Evolutionary conservation across 2,329 filamentous ascomycete genomes (phyloP).

Genomic region (Verticillium alfalfae): DNA sequence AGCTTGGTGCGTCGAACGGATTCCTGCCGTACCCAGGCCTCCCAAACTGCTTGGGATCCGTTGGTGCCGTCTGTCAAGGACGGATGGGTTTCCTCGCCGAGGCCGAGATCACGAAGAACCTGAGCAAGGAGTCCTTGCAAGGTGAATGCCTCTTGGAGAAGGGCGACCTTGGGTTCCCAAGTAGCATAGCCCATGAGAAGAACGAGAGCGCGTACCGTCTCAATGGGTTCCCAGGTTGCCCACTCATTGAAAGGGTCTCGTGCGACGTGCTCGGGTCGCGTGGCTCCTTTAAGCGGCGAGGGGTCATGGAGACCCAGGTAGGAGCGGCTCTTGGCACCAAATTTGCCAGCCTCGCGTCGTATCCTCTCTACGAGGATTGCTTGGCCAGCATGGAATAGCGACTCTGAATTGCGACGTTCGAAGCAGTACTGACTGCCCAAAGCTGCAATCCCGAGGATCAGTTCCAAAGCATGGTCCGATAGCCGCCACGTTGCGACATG

Average conservation of each 20-base stretch:
- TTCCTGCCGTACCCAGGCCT: conserved; percentile 23
- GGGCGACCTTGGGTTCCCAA: conserved; percentile 24
- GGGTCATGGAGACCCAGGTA: conserved; percentile 13
- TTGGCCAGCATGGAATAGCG: conserved; percentile 24
- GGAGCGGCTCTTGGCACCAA: conserved; percentile 18
- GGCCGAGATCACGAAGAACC: conserved; percentile 24
- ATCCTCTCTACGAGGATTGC: conserved; percentile 24
- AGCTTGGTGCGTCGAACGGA: conserved; percentile 26
- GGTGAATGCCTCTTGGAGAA: conserved; percentile 27
- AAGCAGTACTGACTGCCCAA: conserved; percentile 32
- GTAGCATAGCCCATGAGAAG: conserved; percentile 31
- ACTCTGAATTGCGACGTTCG: conserved; percentile 26
- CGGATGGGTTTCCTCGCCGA: conserved; percentile 18
- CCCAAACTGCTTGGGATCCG: conserved; percentile 16
- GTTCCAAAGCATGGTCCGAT: conserved; percentile 21
- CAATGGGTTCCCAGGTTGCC: conserved; percentile 21
- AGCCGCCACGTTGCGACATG: conserved; percentile 26
- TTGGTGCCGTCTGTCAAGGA: background rate
- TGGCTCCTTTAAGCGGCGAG: conserved; percentile 6
- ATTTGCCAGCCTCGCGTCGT: conserved; percentile 11
- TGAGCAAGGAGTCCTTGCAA: conserved; percentile 26
- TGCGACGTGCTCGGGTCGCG: background rate
- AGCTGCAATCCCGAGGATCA: conserved; percentile 24
- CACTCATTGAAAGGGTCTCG: conserved; percentile 3
- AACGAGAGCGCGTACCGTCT: conserved; percentile 25